Evolutionary conservation across 345 rosid genomes (phyloP).

Genomic region (Eutrema japonicum): DNA sequence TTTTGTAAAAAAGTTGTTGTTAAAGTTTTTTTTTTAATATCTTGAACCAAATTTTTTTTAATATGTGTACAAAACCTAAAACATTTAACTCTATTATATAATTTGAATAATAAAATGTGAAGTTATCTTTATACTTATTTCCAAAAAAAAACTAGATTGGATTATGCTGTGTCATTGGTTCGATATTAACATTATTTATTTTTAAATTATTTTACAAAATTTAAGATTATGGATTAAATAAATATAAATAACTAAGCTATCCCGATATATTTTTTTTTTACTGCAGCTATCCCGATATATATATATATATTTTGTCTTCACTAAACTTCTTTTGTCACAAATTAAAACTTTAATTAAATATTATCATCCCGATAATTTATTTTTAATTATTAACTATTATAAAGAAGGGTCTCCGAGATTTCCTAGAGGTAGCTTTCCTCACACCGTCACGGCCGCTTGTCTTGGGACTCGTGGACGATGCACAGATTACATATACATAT

Average conservation of each 20-base stretch:
- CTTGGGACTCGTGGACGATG: conserved; percentile 44
- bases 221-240: background rate
- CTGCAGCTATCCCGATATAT: background rate
- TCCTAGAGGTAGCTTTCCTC: conserved; percentile 32
- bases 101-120: too few species aligned
- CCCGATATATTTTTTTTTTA: background rate
- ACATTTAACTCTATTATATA: too few species aligned
- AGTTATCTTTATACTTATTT: background rate
- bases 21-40: too few species aligned
- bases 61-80: background rate
- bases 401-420: conserved; percentile 17
- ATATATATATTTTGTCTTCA: background rate
- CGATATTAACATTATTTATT: background rate
- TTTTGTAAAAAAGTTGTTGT: too few species aligned
- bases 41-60: too few species aligned
- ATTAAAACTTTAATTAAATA: background rate
- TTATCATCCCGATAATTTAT: background rate
- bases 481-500: background rate
- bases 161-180: background rate
- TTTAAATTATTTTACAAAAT: background rate
- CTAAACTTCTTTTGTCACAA: background rate
- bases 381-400: background rate
- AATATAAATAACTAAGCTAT: background rate
- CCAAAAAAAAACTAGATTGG: background rate
- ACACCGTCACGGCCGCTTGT: conserved; percentile 49